A percentile compares a stretch with the other conserved stretches of the same genome.
These are phyloP conservation scores for Chlamydomonas asymmetrica DNA, from an alignment of 139 green algal species.

Conservation along the genomic window DNA sequence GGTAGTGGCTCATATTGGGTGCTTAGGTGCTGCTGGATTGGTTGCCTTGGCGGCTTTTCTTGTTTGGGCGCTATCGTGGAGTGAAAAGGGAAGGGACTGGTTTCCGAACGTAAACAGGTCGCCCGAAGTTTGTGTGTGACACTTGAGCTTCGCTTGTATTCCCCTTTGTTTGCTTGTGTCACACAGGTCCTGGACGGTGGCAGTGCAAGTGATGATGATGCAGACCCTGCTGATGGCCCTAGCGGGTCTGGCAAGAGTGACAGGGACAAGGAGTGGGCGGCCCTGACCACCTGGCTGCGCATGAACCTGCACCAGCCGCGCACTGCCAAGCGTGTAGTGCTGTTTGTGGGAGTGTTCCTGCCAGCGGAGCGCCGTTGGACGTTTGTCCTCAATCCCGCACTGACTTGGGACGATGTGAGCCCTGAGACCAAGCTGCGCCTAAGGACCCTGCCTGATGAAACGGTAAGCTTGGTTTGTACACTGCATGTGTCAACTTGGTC, in stretches of 20 bases:
- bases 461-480: slow-evolving; percentile 16
- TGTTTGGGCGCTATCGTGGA: no score
- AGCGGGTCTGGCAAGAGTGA: neutral
- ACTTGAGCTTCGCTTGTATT: no score
- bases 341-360: slow-evolving; percentile 43
- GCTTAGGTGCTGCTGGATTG: no score
- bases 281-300: slow-evolving; percentile 58
- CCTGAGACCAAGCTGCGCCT: slow-evolving; percentile 51
- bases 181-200: no score
- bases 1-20: no score
- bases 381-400: slow-evolving; percentile 49
- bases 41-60: no score
- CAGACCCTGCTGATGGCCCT: neutral
- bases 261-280: slow-evolving; percentile 56
- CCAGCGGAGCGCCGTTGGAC: slow-evolving; percentile 26
- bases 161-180: no score
- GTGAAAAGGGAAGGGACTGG: no score
- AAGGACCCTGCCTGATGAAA: slow-evolving; percentile 46
- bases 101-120: no score
- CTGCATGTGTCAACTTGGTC: neutral
- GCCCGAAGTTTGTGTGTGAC: no score
- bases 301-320: slow-evolving; percentile 61
- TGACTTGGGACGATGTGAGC: slow-evolving; percentile 51
- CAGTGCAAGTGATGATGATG: neutral
- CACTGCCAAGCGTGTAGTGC: slow-evolving; percentile 52